Evolutionary conservation across 192 early-diverging fungal species (phyloP), one percentile per base, ranked within the genome.

Genomic region (Lobulomyces angularis): DNA sequence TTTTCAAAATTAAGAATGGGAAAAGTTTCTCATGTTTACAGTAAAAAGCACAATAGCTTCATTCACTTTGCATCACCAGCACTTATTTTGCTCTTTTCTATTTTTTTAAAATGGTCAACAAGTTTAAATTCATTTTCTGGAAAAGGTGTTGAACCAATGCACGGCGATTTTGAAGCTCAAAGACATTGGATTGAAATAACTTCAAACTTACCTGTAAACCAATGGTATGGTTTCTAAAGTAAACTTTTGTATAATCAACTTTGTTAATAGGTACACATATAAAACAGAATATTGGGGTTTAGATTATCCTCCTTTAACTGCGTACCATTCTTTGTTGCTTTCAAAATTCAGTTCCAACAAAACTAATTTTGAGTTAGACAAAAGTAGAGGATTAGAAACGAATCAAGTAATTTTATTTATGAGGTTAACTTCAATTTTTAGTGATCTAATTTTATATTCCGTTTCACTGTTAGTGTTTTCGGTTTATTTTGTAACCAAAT

Each of bases 181-280:
- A 65, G 94, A 20, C 94, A 97, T 57, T 97, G 94, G 94, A 81
- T 98, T 77, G 94, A 98, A 58, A 56, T 98, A 27, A 95, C 94
- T 2, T 56, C 63, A 3, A 76, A 89, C 40, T 48, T 91, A 24
- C 81, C 89, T 0, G 52, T 71, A 9, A 46, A 55, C 18, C 50
- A 81, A 39, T 98, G 94, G 94, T 98, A 98, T 55, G 67, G 66
- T 20, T 86, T 90, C 59, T 77, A 84, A 41, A 67, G 86, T 19
- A 45, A 77, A 35, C 92, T 90, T 71, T 98, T 90, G 68, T 26
- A 9, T 39, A 11, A 9, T 26, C 12, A 11, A 26, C 31, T 11
- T 14, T 39, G 9, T 12, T 9, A 14, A 26, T 39, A 29, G 38
- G 9, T 26, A n/a, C n/a, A n/a, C 11, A 32, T 11, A 39, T 39